phyloP scores from a whole-genome alignment of 208 protist species.

The Trypanosomatidae sp. region DNA sequence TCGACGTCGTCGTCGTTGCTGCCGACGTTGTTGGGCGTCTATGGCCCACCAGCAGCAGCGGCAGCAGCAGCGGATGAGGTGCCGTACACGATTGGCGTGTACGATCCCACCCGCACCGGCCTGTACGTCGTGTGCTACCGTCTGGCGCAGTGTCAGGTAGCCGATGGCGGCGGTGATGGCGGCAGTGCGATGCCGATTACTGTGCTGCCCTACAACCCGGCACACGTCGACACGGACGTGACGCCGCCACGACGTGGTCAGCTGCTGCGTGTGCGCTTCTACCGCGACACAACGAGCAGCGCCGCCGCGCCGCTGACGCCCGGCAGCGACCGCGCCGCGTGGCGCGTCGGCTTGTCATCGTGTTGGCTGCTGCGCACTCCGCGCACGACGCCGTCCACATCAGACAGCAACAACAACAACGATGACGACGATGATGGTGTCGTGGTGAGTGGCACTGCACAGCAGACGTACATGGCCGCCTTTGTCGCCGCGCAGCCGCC shows the following conservation, averaged over 20 bases:
- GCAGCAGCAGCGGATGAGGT: slow-evolving; percentile 1
- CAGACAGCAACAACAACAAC: no score
- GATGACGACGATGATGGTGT: slow-evolving; percentile 9
- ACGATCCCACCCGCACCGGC: slow-evolving; percentile 26
- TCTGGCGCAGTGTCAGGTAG: slow-evolving; percentile 36
- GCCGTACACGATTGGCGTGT: slow-evolving; percentile 44
- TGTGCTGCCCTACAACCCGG: slow-evolving; percentile 57
- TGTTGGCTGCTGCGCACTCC: slow-evolving; percentile 55
- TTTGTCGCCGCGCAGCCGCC: slow-evolving; percentile 44
- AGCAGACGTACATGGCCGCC: slow-evolving; percentile 25
- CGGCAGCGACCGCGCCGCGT: slow-evolving; percentile 33
- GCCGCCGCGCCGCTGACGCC: slow-evolving; percentile 30
- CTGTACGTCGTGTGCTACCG: slow-evolving; percentile 63
- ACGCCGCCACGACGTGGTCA: slow-evolving; percentile 49
- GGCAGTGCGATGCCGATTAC: no score
- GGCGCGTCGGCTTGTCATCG: slow-evolving; percentile 25
- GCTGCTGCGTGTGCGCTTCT: slow-evolving; percentile 47
- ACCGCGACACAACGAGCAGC: slow-evolving; percentile 19
- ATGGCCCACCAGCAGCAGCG: slow-evolving; percentile 10
- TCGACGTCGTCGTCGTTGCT: no score
- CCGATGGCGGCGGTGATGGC: slow-evolving; percentile 40
- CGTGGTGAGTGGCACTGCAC: slow-evolving; percentile 35
- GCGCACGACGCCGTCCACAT: no score
- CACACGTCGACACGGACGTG: slow-evolving; percentile 12
- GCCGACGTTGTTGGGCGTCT: slow-evolving; percentile 11